Base-by-base conservation (phyloP, 2,329 filamentous ascomycete species). In the Colletotrichum cuscutae region DNA sequence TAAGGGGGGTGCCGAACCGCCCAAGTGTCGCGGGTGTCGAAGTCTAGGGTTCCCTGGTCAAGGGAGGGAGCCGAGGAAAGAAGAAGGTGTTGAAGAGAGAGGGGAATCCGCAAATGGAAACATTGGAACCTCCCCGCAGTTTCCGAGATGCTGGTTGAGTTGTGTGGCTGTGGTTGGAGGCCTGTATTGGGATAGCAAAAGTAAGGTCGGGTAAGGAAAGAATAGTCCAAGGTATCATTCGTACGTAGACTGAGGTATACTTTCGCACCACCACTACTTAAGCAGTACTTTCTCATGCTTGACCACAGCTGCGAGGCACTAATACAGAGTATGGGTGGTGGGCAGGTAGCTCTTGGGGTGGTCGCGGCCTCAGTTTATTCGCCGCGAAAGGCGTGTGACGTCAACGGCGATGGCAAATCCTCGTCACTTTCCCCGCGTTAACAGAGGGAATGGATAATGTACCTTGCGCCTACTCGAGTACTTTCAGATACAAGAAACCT, bases 391-490 rank as follows among this genome's bases (percentile, higher is more conserved):
- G 7, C 15, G 4, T 32, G 58, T 74, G 72, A 74, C 72, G 72
- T 74, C 72, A 74, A 74, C 28, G 53, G 42, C 24, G 26, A 24
- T 54, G 19, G 67, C 61, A 42, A 66, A 70, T 72, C 66, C 24
- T 65, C 59, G 53, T 65, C 65, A 56, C 52, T 46, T 49, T 57
- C 22, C 54, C 42, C 54, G 22, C 54, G 28, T 42, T 42, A 19
- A 37, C 32, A 28, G 28, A 22, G 13, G 15, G 19, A 49, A 63
- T 7, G 60, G 9, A 22, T 7, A 30, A 56, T 8, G 53, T 24
- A 24, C 26, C 53, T 5, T 12, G 19, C 11, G 2, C 53, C 26
- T 26, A 5, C 26, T 24, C 22, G 12, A 15, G 22, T 56, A 24
- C 24, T 28, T 56, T 15, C 11, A 56, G 53, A 24, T 56, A 24